Evolutionary conservation across 768 basidiomycete genomes (phyloP).

Genomic region (Serendipita vermifera): DNA sequence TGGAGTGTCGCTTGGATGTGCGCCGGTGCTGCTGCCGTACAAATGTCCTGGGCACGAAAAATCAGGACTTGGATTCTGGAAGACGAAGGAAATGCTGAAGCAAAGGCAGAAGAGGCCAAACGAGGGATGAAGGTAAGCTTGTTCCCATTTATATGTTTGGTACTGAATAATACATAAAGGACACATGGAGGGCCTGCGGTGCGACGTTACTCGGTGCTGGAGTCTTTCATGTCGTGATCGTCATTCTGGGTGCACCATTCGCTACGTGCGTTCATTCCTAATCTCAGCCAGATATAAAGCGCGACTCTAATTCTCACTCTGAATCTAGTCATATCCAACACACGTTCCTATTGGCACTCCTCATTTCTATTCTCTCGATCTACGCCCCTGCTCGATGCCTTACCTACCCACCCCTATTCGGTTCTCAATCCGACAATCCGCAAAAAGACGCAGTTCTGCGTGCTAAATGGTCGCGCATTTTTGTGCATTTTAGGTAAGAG

Average conservation of each 20-base stretch:
- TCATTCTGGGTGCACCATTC: conserved; percentile 69
- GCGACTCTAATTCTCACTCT: conserved; percentile 1
- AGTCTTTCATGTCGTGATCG: conserved; percentile 34
- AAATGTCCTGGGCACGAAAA: conserved; percentile 56
- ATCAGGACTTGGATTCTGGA: conserved; percentile 30
- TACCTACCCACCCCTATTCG: conserved; percentile 41
- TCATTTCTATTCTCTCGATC: conserved; percentile 51
- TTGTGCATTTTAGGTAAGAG: conserved; percentile 66
- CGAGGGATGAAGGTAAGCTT: conserved; percentile 25
- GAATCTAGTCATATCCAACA: conserved; percentile 38
- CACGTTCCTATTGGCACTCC: conserved; percentile 55
- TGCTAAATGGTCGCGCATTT: conserved; percentile 63
- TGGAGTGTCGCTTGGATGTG: conserved; percentile 46
- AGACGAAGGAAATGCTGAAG: conserved; percentile 32
- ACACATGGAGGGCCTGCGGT: conserved; percentile 40
- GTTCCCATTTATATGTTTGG: too few relatives aligned
- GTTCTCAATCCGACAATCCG: conserved; percentile 21
- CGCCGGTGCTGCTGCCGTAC: conserved; percentile 39
- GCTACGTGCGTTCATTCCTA: conserved; percentile 31
- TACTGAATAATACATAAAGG: too few relatives aligned
- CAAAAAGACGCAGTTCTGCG: conserved; percentile 37
- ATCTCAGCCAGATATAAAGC: neutral
- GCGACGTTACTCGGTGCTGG: conserved; percentile 41
- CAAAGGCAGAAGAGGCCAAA: conserved; percentile 28
- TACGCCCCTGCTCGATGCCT: conserved; percentile 60